Conservation (phyloP, 23 red algal genomes). For the Gracilariopsis chorda region DNA sequence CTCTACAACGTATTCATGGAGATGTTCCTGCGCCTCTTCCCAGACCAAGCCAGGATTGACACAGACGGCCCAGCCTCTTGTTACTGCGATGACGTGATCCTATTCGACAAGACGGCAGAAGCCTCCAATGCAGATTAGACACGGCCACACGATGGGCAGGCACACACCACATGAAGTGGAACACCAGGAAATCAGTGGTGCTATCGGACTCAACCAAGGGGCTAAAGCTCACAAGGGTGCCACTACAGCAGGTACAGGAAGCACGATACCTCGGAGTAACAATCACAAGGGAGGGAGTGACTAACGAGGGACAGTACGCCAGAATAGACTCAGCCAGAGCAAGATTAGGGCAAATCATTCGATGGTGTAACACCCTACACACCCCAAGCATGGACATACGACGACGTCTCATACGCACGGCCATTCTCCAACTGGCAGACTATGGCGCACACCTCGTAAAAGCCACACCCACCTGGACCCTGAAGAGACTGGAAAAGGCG, state of each 20-base stretch:
- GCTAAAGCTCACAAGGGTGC: neutral
- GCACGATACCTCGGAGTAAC: neutral
- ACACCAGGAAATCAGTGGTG: neutral
- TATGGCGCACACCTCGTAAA: neutral
- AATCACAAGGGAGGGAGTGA: neutral
- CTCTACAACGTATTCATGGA: slow-evolving; percentile 11
- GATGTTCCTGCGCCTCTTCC: neutral
- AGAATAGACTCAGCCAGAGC: neutral
- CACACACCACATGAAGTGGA: neutral
- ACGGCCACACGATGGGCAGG: neutral
- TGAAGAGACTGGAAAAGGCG: neutral
- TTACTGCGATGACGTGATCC: neutral
- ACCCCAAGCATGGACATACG: neutral
- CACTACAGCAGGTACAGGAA: neutral
- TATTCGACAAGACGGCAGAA: neutral
- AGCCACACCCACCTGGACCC: neutral
- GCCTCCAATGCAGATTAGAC: neutral
- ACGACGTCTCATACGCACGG: neutral
- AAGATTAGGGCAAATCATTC: no score
- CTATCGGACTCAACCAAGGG: neutral
- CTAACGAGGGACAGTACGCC: neutral
- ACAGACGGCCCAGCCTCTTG: neutral
- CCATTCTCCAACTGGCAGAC: neutral
- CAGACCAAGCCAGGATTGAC: neutral
- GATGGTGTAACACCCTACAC: neutral